Percentiles rank a stretch among this genome's conserved stretches.
Evolutionary conservation across 163 green algal species (phyloP).

Genomic region (Chloromonas sp.): DNA sequence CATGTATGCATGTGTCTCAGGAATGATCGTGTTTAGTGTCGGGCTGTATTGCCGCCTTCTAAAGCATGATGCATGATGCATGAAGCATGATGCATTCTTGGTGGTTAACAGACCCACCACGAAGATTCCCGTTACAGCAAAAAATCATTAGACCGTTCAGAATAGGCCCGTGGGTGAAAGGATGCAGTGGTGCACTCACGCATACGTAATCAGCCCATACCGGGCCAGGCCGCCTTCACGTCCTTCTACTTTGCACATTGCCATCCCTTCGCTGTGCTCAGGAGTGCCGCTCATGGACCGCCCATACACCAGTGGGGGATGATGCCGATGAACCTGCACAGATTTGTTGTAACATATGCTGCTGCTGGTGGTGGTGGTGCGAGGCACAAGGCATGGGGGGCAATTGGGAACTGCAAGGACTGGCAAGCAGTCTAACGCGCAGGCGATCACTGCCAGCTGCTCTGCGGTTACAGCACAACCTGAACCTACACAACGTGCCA

Average conservation of each 20-base stretch:
- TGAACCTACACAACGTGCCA: neutral
- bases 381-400: neutral
- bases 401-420: neutral
- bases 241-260: slow-evolving; percentile 41
- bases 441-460: too few species aligned
- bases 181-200: slow-evolving; percentile 27
- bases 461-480: neutral
- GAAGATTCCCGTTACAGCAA: neutral
- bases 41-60: too few species aligned
- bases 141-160: neutral
- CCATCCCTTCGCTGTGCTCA: slow-evolving; percentile 46
- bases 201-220: slow-evolving; percentile 55
- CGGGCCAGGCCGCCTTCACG: slow-evolving; percentile 19
- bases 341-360: neutral
- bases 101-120: neutral
- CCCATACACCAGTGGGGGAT: slow-evolving; percentile 56
- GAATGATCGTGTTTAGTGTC: too few species aligned
- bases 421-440: too few species aligned
- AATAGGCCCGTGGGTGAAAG: neutral
- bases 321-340: slow-evolving; percentile 51
- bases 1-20: too few species aligned
- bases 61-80: neutral
- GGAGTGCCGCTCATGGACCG: slow-evolving; percentile 48
- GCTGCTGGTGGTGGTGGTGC: neutral
- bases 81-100: slow-evolving; percentile 2